phyloP scores from a whole-genome alignment of 352 stramenopile species.

The Globisporangium nagaii region DNA sequence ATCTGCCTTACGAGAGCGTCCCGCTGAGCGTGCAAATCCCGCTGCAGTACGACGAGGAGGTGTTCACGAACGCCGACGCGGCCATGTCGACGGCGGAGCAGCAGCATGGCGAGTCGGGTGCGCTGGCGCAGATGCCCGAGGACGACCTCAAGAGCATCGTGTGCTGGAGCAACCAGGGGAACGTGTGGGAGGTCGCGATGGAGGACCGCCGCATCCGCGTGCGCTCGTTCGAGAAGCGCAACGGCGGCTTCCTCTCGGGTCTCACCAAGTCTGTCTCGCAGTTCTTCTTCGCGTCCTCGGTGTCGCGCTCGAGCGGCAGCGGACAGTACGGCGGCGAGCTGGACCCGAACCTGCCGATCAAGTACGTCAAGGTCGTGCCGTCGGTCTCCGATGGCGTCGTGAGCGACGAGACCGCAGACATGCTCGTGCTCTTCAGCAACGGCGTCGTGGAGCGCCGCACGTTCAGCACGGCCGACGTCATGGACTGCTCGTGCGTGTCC shows the following conservation, averaged over 20 bases:
- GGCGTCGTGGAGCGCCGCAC: slow-evolving; percentile 59
- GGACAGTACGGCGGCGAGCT: slow-evolving; percentile 17
- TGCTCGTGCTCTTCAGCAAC: slow-evolving; percentile 65
- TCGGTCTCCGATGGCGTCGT: slow-evolving; percentile 13
- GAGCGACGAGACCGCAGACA: slow-evolving; percentile 39
- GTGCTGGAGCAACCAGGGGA: slow-evolving; percentile 77
- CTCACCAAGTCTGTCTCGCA: slow-evolving; percentile 71
- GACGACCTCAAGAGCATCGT: slow-evolving; percentile 51
- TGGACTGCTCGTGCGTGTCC: slow-evolving; percentile 57
- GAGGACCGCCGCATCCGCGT: slow-evolving; percentile 77
- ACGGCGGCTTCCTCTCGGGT: slow-evolving; percentile 54
- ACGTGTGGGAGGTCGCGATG: slow-evolving; percentile 75
- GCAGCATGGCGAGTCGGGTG: slow-evolving; percentile 10
- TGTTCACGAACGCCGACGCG: slow-evolving; percentile 41
- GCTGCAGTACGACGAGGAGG: slow-evolving; percentile 38
- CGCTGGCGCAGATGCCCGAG: slow-evolving; percentile 4
- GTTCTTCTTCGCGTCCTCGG: slow-evolving; percentile 63
- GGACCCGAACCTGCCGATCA: slow-evolving; percentile 47
- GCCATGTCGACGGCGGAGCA: slow-evolving; percentile 11
- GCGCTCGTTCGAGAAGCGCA: slow-evolving; percentile 65
- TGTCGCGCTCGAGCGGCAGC: slow-evolving; percentile 21
- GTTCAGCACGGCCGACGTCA: slow-evolving; percentile 58
- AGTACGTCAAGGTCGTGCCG: slow-evolving; percentile 45
- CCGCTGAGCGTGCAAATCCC: slow-evolving; percentile 78
- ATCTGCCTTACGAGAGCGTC: slow-evolving; percentile 69